Evolutionary conservation across 306 rosid genomes (phyloP), one percentile per base, ranked within the genome.

Genomic region (Clitoria ternatea): DNA sequence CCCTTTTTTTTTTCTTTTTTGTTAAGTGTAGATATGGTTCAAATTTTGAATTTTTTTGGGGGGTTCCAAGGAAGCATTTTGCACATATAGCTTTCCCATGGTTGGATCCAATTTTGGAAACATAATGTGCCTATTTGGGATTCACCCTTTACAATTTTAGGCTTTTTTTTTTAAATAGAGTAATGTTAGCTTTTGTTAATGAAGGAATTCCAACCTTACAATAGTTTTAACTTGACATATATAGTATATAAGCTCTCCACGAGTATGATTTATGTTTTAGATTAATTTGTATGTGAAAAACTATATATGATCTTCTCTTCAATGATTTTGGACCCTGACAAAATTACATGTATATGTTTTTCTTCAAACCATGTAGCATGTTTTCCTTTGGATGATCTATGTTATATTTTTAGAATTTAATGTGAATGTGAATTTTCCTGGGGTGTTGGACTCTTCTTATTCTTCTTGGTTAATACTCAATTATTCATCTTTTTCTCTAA

Each of bases 51-150:
- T 30, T 29, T 30, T 40, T 71, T 33, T 72, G 22, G 15, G 10
- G 19, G 29, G 70, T 62, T 79, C 23, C 15, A 27, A 35, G 52
- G 30, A 11, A 13, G 64, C 37, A 29, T 35, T 61, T 61, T 53
- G 43, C 30, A 50, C 15, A 13, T 11, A 13, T 1, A 50, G 40
- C 12, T 53, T 64, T 24, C 63, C 59, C 64, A 19, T 70, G 57
- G 53, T 54, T 62, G 62, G 75, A 64, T 75, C 74, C 75, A 53
- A 57, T 69, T 80, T 54, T 52, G 57, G 60, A 56, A 70, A 63
- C 45, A 33, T 2, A 64, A 45, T 54, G 54, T 12, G 37, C 45
- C 15, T 12, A 8, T 55, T 68, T 7, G 9, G 44, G 57, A 74
- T 75, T 69, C 54, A 2, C 10, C 6, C 29, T 17, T 61, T 1